These are phyloP conservation scores for Leucosporidium creatinivorum DNA, from an alignment of 768 basidiomycete genomes.

Conservation along the genomic window DNA sequence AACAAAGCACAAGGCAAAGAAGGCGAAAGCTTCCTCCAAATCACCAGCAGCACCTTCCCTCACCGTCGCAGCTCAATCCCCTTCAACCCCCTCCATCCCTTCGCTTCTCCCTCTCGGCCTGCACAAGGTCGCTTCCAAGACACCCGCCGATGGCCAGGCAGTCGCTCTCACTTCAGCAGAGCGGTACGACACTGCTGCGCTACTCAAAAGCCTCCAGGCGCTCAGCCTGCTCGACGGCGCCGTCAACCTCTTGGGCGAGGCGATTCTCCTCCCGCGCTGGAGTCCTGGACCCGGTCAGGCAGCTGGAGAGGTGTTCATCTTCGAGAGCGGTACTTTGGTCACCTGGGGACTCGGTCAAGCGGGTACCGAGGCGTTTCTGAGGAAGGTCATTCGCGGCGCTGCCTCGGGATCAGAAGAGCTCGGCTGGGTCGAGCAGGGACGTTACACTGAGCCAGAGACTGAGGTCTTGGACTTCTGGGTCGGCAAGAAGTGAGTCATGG, in stretches of 20 bases:
- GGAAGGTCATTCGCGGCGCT: slow-evolving; percentile 18
- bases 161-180: slow-evolving; percentile 34
- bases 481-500: slow-evolving; percentile 4
- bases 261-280: slow-evolving; percentile 23
- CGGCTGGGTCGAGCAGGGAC: slow-evolving; percentile 28
- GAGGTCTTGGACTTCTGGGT: slow-evolving; percentile 35
- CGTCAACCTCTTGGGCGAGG: slow-evolving; percentile 26
- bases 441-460: slow-evolving; percentile 31
- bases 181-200: slow-evolving; percentile 30
- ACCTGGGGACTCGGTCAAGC: slow-evolving; percentile 22
- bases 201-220: slow-evolving; percentile 22
- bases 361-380: slow-evolving; percentile 27
- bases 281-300: slow-evolving; percentile 2
- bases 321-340: slow-evolving; percentile 32
- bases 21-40: background rate
- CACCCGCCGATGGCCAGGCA: slow-evolving; percentile 18
- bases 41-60: background rate
- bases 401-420: background rate
- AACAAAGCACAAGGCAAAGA: slow-evolving; percentile 25
- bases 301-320: slow-evolving; percentile 30
- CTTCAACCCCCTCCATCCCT: slow-evolving; percentile 1
- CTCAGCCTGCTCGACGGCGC: slow-evolving; percentile 25
- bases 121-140: background rate
- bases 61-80: slow-evolving; percentile 2
- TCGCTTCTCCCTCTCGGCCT: slow-evolving; percentile 1